These are phyloP conservation scores for Fusarium poae DNA, from an alignment of 2,329 filamentous ascomycete species.

Conservation along the genomic window DNA sequence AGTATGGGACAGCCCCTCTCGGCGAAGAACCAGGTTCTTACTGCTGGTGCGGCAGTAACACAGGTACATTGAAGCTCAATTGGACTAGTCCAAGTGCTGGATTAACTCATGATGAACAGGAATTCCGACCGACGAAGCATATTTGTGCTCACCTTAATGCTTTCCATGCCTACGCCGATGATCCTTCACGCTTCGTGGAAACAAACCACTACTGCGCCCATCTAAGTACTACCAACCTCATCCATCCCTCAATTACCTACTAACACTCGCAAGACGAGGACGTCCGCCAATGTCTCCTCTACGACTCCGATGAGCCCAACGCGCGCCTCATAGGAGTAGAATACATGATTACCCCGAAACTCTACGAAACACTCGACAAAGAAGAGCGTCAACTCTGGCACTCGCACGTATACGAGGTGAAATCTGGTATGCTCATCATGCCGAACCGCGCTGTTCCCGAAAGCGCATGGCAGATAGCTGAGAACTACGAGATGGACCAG, in stretches of 20 bases:
- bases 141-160: conserved; percentile 88
- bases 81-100: fast-evolving
- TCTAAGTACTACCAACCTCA: conserved; percentile 58
- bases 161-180: conserved; percentile 85
- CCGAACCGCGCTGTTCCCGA: conserved; percentile 71
- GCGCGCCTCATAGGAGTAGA: conserved; percentile 86
- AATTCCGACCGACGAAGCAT: conserved; percentile 78
- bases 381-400: conserved; percentile 85
- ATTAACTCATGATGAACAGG: conserved; percentile 53
- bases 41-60: conserved; percentile 70
- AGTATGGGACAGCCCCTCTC: conserved; percentile 63
- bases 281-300: conserved; percentile 86
- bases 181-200: conserved; percentile 77
- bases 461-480: conserved; percentile 78
- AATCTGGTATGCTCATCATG: conserved; percentile 84
- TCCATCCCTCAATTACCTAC: conserved; percentile 52
- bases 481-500: conserved; percentile 84
- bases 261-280: conserved; percentile 61
- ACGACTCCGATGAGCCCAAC: conserved; percentile 75
- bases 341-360: conserved; percentile 82
- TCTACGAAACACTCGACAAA: conserved; percentile 74
- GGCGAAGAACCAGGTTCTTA: conserved; percentile 68
- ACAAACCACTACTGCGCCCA: conserved; percentile 89
- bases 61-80: conserved; percentile 58
- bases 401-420: conserved; percentile 79